Evolutionary conservation across 2,329 filamentous ascomycete genomes (phyloP), one percentile per base, ranked within the genome.

Genomic region (Ophiocordyceps camponoti-rufipedis): DNA sequence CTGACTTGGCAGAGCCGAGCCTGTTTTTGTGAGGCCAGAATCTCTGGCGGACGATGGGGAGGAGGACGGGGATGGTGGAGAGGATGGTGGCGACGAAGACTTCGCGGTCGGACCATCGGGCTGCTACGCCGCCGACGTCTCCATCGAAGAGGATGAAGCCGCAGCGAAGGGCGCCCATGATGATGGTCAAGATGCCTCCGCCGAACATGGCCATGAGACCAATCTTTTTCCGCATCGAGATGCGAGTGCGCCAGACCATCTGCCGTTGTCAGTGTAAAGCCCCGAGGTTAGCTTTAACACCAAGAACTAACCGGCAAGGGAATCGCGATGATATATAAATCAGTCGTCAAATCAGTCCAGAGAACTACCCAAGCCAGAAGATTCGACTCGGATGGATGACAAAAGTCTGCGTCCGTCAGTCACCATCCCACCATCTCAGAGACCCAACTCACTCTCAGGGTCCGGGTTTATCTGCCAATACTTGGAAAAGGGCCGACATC

Each of bases 381-480:
- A n/a, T 62, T 62, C 0, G 70, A 69, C 2, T 72, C 61, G 5
- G 66, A 69, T 3, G 67, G 60, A 46, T 70, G 68, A 45, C 69
- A 71, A n/a, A 57, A 55, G 48, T 68, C 67, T 48, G 18, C 18
- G 7, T 14, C 12, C 5, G 7, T 35, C 14, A 18, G 46, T 31
- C 28, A 7, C 19, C 13, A 8, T 35, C 6, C n/a, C 33, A 35
- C 32, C 14, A 14, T 9, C 4, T 32, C 5, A 8, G 13, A 28
- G 18, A 23, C 23, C 16, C 5, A 43, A 14, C 68, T 51, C 54
- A 72, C 69, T 68, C 4, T 72, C 72, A 5, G 73, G 73, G 38
- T 77, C 55, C 0, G 74, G 74, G 41, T 67, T 61, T 16, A 78
- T 73, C 53, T 77, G 72, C 72, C 73, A 78, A 49, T 74, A 71